Percentiles rank a stretch among this genome's conserved stretches.
phyloP scores from a whole-genome alignment of 495 filamentous ascomycete species.

The Penicillium robsamsonii region DNA sequence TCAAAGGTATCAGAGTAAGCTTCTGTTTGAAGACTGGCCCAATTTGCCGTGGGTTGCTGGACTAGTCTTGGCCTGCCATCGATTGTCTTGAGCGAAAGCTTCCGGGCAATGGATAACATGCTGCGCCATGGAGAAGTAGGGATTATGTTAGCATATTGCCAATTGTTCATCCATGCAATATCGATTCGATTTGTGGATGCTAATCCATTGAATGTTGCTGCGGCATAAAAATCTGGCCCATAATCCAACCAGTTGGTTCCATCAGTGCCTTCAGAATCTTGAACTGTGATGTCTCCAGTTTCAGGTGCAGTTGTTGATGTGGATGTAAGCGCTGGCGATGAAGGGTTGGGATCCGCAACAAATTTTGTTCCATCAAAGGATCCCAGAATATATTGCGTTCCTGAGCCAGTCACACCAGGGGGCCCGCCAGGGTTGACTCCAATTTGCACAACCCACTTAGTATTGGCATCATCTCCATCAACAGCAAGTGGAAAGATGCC shows the following conservation, averaged over 20 bases:
- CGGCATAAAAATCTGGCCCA: slow-evolving; percentile 2
- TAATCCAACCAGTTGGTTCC: slow-evolving; percentile 2
- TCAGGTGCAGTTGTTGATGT: no score
- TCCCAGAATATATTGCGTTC: no score
- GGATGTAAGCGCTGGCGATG: no score
- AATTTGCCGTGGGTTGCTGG: slow-evolving; percentile 17
- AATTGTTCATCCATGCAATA: slow-evolving; percentile 60
- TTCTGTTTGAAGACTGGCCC: no score
- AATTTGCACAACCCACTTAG: slow-evolving; percentile 55
- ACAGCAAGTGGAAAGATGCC: slow-evolving; percentile 43
- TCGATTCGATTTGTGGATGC: no score
- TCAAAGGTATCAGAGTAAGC: no score
- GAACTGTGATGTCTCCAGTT: no score
- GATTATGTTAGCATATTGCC: slow-evolving; percentile 50
- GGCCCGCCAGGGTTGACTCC: slow-evolving; percentile 56
- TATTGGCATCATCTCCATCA: slow-evolving; percentile 25
- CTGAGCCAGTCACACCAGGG: no score
- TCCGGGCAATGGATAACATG: slow-evolving; percentile 47
- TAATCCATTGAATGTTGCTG: no score
- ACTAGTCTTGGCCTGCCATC: slow-evolving; percentile 16
- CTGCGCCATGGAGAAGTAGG: slow-evolving; percentile 49
- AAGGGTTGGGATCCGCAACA: no score
- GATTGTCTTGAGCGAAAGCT: slow-evolving; percentile 32
- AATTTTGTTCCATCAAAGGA: no score
- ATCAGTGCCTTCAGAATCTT: no score